These are phyloP conservation scores for Mortierella hygrophila DNA, from an alignment of 192 early-diverging fungal genomes.

Conservation along the genomic window DNA sequence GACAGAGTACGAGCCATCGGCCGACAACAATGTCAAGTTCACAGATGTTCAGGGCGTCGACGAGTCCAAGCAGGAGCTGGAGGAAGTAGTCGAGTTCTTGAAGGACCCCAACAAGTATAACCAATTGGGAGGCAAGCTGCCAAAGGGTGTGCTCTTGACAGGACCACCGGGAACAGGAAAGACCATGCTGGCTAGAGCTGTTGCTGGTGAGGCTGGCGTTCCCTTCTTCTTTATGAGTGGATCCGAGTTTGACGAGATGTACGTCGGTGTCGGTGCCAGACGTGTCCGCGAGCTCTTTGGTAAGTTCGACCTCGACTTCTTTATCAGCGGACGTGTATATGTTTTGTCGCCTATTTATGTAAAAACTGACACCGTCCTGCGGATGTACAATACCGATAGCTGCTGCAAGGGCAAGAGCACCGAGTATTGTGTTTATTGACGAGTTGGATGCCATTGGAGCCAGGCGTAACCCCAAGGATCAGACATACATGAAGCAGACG, in stretches of 20 bases:
- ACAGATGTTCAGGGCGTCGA: conserved; percentile 97
- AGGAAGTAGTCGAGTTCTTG: conserved; percentile 96
- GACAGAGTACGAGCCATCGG: conserved; percentile 70
- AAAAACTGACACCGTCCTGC: too few relatives aligned
- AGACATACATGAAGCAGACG: conserved; percentile 98
- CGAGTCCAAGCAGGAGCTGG: conserved; percentile 97
- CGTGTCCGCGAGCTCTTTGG: conserved; percentile 90
- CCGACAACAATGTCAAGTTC: conserved; percentile 81
- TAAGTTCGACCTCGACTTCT: conserved; percentile 15
- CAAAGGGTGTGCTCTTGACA: conserved; percentile 91
- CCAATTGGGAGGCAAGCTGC: conserved; percentile 93
- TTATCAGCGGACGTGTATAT: not conserved
- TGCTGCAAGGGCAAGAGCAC: conserved; percentile 80
- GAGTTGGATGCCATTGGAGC: conserved; percentile 98
- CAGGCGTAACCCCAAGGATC: conserved; percentile 93
- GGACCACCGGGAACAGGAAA: conserved; percentile 98
- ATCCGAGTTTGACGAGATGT: conserved; percentile 99
- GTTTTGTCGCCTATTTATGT: too few relatives aligned
- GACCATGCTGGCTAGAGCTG: conserved; percentile 95
- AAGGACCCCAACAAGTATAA: conserved; percentile 93
- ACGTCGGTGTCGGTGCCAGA: conserved; percentile 95
- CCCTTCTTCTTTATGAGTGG: conserved; percentile 99
- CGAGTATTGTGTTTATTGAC: conserved; percentile 98
- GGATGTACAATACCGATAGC: conserved; percentile 50
- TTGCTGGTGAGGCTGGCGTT: conserved; percentile 97